phyloP scores from a whole-genome alignment of 139 green algal genomes.

The Pleodorina starrii region DNA sequence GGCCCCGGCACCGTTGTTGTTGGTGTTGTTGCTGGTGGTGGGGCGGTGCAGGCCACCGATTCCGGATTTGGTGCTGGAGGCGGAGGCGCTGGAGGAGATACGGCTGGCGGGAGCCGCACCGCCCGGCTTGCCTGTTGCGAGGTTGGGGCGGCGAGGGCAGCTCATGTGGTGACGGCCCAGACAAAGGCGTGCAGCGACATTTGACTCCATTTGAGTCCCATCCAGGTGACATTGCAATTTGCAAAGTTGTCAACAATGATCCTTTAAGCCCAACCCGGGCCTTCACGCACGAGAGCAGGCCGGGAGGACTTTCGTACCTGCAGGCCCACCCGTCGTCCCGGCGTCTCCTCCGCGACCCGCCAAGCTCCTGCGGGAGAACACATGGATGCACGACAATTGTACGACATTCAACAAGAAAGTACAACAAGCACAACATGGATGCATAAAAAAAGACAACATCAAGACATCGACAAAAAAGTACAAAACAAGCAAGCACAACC shows the following conservation, averaged over 20 bases:
- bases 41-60: background rate
- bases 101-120: background rate
- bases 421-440: background rate
- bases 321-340: too few relatives aligned
- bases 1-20: background rate
- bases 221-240: too few relatives aligned
- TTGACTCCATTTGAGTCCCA: too few relatives aligned
- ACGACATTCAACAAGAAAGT: background rate
- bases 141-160: too few relatives aligned
- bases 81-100: too few relatives aligned
- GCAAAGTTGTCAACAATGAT: too few relatives aligned
- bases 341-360: too few relatives aligned
- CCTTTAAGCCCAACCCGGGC: background rate
- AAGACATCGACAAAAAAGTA: background rate
- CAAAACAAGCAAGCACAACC: background rate
- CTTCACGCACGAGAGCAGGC: background rate
- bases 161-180: background rate
- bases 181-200: background rate
- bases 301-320: background rate
- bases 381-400: background rate
- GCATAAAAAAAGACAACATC: background rate
- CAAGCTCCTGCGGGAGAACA: background rate
- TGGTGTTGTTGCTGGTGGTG: background rate
- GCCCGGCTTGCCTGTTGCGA: background rate
- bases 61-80: background rate